Evolutionary conservation across 495 filamentous ascomycete genomes (phyloP).

Genomic region (Penicillium samsonianum): DNA sequence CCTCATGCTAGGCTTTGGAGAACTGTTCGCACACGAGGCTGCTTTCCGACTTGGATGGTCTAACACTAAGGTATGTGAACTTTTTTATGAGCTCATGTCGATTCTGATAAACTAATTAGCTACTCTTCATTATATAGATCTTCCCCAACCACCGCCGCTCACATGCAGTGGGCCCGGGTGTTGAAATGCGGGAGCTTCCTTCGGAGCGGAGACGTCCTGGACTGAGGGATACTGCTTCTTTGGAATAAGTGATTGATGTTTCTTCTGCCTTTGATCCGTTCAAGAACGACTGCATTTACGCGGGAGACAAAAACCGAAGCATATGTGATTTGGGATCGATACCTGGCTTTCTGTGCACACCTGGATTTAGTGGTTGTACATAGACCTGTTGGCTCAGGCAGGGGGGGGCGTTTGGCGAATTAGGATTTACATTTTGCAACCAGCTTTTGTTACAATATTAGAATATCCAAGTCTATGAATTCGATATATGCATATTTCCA

Average conservation of each 20-base stretch:
- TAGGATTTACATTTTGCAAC: slow-evolving; percentile 27
- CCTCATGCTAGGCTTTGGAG: slow-evolving; percentile 96
- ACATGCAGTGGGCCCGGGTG: slow-evolving; percentile 63
- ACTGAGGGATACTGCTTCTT: slow-evolving; percentile 50
- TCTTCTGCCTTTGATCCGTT: neutral
- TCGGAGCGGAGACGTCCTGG: slow-evolving; percentile 48
- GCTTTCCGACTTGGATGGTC: slow-evolving; percentile 93
- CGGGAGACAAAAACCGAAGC: slow-evolving; percentile 24
- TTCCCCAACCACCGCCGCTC: slow-evolving; percentile 63
- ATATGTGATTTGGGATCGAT: slow-evolving; percentile 26
- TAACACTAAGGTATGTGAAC: slow-evolving; percentile 74
- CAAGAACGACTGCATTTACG: slow-evolving; percentile 18
- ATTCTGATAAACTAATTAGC: slow-evolving; percentile 9
- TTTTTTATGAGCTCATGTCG: neutral
- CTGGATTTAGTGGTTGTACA: slow-evolving; percentile 34
- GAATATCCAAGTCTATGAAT: slow-evolving; percentile 6
- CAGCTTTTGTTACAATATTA: slow-evolving; percentile 9
- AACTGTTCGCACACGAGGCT: slow-evolving; percentile 92
- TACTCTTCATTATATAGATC: slow-evolving; percentile 46
- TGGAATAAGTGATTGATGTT: slow-evolving; percentile 25
- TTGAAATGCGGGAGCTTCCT: slow-evolving; percentile 60
- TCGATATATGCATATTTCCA: neutral
- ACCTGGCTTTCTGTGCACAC: slow-evolving; percentile 22
- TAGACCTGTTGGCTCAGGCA: slow-evolving; percentile 32
- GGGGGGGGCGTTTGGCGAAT: slow-evolving; percentile 39